Base-by-base conservation (phyloP, 2,329 filamentous ascomycete genomes). In the Ophiostoma tasmaniense region DNA sequence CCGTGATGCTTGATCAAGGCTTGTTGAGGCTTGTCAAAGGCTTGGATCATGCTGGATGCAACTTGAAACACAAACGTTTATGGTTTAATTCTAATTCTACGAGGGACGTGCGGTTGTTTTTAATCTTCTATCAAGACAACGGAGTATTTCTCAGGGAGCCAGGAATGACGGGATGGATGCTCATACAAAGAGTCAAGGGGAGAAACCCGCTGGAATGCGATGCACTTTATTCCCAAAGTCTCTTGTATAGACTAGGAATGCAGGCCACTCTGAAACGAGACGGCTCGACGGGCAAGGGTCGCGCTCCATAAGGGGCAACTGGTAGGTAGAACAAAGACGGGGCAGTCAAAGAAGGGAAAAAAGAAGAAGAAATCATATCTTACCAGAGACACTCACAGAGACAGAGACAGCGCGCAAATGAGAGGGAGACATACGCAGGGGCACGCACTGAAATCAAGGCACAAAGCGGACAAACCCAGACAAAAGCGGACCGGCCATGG, bases 201-300 rank as follows among this genome's bases (percentile, higher is more conserved):
- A n/a, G n/a, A 33, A 33, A 33, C 20, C 20, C 17, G 50, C 50
- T 25, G 50, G 50, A 52, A 52, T 52, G n/a, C 50, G 50, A 52
- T 52, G 50, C 50, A 55, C 50, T 50, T 50, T 55, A 25, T 8
- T 33, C 8, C 8, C 33, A 33, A 33, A 33, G 33, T 33, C 33
- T 4, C 33, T 33, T 33, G 50, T 28, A 39, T 14, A 5, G 11
- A 14, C n/a, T 55, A 55, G 50, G 50, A 28, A 55, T 55, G 50
- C n/a, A 55, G 22, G 50, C 50, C 50, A 55, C 50, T 55, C 50
- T 55, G 50, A 55, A 55, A 55, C 50, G 50, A 55, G 50, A 55
- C 22, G n/a, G 22, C 50, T n/a, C 25, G 50, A 55, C 22, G n/a
- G 22, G 22, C 50, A 28, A 25, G 50, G 50, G 50, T 55, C 50